Percentiles rank a stretch among this genome's conserved stretches.
phyloP scores from a whole-genome alignment of 2,329 filamentous ascomycete genomes.

The Aspergillus calidoustus region DNA sequence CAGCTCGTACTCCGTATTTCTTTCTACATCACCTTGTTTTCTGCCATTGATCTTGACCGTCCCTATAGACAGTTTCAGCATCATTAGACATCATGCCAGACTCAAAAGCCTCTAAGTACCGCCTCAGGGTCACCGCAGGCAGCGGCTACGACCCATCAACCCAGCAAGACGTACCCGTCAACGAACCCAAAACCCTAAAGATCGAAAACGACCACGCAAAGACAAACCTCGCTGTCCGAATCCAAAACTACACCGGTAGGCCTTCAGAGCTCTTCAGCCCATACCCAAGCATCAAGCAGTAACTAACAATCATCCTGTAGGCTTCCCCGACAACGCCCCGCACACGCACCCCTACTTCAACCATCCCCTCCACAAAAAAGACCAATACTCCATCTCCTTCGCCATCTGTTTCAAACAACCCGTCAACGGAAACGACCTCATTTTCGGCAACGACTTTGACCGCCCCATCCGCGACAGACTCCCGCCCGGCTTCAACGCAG shows the following conservation, averaged over 20 bases:
- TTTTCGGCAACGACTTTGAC: constrained; percentile 97
- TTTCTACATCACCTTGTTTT: background rate
- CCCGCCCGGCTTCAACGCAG: constrained; percentile 83
- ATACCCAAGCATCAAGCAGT: background rate
- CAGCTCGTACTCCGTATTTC: background rate
- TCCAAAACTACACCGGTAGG: constrained; percentile 63
- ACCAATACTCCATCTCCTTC: constrained; percentile 86
- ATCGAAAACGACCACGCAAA: constrained; percentile 69
- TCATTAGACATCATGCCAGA: background rate
- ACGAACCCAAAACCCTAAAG: constrained; percentile 64
- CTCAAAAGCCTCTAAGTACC: constrained; percentile 54
- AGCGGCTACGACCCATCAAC: constrained; percentile 71
- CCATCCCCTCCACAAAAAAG: constrained; percentile 68
- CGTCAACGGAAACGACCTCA: constrained; percentile 72
- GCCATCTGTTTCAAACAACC: constrained; percentile 72
- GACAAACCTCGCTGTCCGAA: constrained; percentile 73
- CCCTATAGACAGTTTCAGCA: background rate
- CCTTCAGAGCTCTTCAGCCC: background rate
- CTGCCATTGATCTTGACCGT: background rate
- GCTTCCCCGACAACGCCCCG: constrained; percentile 74
- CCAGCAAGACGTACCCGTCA: constrained; percentile 78
- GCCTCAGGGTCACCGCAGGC: constrained; percentile 81
- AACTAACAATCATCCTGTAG: constrained; percentile 39
- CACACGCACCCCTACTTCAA: constrained; percentile 77
- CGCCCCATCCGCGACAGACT: constrained; percentile 83